phyloP scores from a whole-genome alignment of 352 stramenopile genomes.

The Globisporangium yorkense region DNA sequence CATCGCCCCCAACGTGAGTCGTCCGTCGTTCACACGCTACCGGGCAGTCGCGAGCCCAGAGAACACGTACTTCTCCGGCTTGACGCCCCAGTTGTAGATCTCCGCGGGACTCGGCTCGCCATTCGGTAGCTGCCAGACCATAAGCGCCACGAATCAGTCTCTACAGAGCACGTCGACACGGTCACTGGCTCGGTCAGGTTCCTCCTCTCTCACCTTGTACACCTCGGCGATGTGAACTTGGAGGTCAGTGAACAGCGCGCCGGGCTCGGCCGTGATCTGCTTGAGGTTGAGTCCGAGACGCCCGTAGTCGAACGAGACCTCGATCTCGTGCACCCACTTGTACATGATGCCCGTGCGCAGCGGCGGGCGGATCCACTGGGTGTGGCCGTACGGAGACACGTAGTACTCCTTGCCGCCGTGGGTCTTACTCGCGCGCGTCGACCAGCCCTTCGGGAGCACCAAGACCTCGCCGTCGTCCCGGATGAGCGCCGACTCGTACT shows the following conservation, averaged over 20 bases:
- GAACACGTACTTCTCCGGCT: constrained; percentile 62
- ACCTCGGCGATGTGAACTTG: constrained; percentile 79
- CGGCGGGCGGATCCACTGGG: constrained; percentile 73
- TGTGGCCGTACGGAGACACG: constrained; percentile 78
- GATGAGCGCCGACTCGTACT: constrained; percentile 55
- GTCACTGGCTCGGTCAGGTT: not conserved
- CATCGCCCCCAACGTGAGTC: not conserved
- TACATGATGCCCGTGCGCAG: constrained; percentile 60
- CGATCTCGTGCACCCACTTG: constrained; percentile 80
- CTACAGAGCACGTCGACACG: not conserved
- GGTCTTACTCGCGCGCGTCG: constrained; percentile 73
- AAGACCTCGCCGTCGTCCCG: constrained; percentile 69
- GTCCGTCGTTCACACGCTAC: not conserved
- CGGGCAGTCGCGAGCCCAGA: not conserved
- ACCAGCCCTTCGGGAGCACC: constrained; percentile 74
- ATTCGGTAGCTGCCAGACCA: constrained; percentile 39
- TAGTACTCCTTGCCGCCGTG: constrained; percentile 84
- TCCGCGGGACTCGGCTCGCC: constrained; percentile 79
- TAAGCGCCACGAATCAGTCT: not conserved
- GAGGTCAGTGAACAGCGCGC: constrained; percentile 64
- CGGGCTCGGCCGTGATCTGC: constrained; percentile 69
- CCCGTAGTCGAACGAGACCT: constrained; percentile 75
- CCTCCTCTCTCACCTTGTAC: constrained; percentile 53
- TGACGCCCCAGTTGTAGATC: constrained; percentile 89
- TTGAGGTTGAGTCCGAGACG: constrained; percentile 80